These are phyloP conservation scores for Blastocrithidia nonstop DNA, from an alignment of 208 protist species.

Conservation along the genomic window DNA sequence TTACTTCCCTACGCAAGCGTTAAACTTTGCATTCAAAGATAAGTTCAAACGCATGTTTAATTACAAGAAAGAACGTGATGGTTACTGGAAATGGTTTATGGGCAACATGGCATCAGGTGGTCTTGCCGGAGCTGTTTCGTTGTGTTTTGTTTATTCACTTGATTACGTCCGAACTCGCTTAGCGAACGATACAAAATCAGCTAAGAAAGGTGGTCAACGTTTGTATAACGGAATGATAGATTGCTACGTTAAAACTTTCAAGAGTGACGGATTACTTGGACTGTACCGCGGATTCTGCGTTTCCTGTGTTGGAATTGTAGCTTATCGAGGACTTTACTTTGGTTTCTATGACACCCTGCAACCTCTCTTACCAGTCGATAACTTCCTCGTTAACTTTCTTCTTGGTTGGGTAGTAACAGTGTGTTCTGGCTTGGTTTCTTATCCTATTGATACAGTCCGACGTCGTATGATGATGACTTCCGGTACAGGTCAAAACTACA, in stretches of 20 bases:
- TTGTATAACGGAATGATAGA: constrained; percentile 93
- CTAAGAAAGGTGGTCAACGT: constrained; percentile 69
- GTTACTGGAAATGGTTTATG: constrained; percentile 76
- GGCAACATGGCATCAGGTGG: constrained; percentile 93
- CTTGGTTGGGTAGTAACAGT: constrained; percentile 60
- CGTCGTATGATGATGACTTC: constrained; percentile 93
- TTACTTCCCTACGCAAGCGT: constrained; percentile 97
- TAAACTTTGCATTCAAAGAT: constrained; percentile 98
- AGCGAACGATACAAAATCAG: constrained; percentile 81
- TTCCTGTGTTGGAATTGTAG: constrained; percentile 90
- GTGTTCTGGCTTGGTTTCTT: constrained; percentile 64
- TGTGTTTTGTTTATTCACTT: constrained; percentile 94
- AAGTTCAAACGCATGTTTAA: constrained; percentile 91
- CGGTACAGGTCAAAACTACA: constrained; percentile 46
- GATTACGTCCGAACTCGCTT: constrained; percentile 96
- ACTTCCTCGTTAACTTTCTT: constrained; percentile 55
- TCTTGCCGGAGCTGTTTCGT: constrained; percentile 90
- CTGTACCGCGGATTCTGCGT: constrained; percentile 95
- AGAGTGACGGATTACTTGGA: constrained; percentile 50
- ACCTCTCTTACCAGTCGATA: constrained; percentile 46
- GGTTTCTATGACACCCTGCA: constrained; percentile 89
- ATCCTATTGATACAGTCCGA: constrained; percentile 96
- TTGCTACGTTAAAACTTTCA: constrained; percentile 86
- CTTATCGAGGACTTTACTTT: constrained; percentile 95
- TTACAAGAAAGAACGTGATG: constrained; percentile 65